Base-by-base conservation (phyloP, 2,329 filamentous ascomycete species). In the Raffaelea deltoideospora region DNA sequence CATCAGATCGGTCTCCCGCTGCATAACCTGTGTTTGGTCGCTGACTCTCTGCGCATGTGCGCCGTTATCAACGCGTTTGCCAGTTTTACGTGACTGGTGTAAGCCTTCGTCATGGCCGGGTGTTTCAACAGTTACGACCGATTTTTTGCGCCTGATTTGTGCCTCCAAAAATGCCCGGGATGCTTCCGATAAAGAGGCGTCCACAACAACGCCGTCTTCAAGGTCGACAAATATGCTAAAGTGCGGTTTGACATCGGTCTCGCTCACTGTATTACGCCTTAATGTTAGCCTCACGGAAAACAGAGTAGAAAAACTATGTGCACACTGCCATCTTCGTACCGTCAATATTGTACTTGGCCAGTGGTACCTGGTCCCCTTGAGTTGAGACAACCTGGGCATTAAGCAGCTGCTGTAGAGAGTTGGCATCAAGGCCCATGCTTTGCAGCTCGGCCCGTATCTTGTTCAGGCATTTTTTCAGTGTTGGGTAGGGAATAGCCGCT, bases 391-490 rank as follows among this genome's bases (percentile, higher is more conserved):
- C 57, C 41, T 65, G 57, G 22, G 64, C 57, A 38, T 66, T 62
- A 37, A 81, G 63, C 21, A 90, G 65, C 39, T 71, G 68, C 33
- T 73, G 67, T 38, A 92, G 60, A 2, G 79, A 85, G 10, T 77
- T 67, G 5, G 72, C 70, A 44, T 83, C 79, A 22, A 92, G 70
- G 8, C 84, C 84, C 13, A 88, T 60, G 24, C 68, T 65, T 29
- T 65, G 60, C 36, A 93, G 66, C 60, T 93, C 83, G 35, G 63
- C 60, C 45, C 78, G 72, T 34, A 92, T 77, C 51, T 77, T 78
- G 52, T 87, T 88, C 52, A 93, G 78, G 57, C 81, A 83, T 61
- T 92, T 93, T 58, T 93, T 93, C 39, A 93, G 69, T 55, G 85
- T 73, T 31, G 78, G 71, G 54, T 93, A 93, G 3, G 81, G 83